phyloP scores from a whole-genome alignment of 164 flowering plant genomes.

The Berberis thunbergii region DNA sequence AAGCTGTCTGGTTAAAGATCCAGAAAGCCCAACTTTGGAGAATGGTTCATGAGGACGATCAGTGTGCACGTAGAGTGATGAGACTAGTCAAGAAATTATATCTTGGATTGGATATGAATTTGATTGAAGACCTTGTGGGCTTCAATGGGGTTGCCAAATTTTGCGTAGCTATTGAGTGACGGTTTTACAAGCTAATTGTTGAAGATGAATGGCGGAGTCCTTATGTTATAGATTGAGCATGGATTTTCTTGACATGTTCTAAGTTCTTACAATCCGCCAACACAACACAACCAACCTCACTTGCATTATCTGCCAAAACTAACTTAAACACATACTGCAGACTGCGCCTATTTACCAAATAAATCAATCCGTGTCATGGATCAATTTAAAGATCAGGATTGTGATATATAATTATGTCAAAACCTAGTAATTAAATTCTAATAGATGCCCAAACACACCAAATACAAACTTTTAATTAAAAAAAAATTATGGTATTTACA shows the following conservation, averaged over 20 bases:
- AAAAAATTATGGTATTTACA: too few species aligned
- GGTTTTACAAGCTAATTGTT: slow-evolving; percentile 25
- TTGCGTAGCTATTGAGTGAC: slow-evolving; percentile 25
- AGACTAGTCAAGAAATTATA: slow-evolving; percentile 35
- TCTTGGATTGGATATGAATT: slow-evolving; percentile 24
- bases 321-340: too few species aligned
- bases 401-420: too few species aligned
- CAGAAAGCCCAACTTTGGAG: slow-evolving; percentile 4
- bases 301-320: too few species aligned
- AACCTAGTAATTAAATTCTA: too few species aligned
- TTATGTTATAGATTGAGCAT: slow-evolving; percentile 20
- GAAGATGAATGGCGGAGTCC: slow-evolving; percentile 17
- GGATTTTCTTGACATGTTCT: slow-evolving; percentile 26
- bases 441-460: too few species aligned
- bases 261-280: slow-evolving; percentile 14
- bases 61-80: slow-evolving; percentile 17
- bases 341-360: too few species aligned
- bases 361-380: too few species aligned
- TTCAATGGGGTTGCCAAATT: slow-evolving; percentile 17
- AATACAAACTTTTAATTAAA: too few species aligned
- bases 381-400: too few species aligned
- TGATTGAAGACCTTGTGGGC: slow-evolving; percentile 28
- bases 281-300: too few species aligned
- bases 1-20: slow-evolving; percentile 28
- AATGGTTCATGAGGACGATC: slow-evolving; percentile 23